Evolutionary conservation across 768 basidiomycete genomes (phyloP).

Genomic region (Auricularia auricula-judae): DNA sequence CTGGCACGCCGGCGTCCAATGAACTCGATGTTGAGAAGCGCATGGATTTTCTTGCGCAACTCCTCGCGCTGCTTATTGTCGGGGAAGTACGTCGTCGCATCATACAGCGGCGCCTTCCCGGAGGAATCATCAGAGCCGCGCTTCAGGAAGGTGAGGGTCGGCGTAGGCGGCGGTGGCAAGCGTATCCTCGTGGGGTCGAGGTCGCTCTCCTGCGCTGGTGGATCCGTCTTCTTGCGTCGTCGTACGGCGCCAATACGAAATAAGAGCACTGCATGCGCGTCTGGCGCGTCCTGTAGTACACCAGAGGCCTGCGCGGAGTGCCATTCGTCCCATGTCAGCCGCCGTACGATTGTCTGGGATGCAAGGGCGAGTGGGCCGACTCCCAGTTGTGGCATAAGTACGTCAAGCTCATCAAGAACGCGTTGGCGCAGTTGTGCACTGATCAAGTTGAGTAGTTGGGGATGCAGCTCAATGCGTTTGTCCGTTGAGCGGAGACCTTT

Average conservation of each 20-base stretch:
- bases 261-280: neutral
- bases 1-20: neutral
- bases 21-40: neutral
- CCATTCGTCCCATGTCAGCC: neutral
- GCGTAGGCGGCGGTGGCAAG: neutral
- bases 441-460: neutral
- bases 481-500: neutral
- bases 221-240: neutral
- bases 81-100: neutral
- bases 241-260: neutral
- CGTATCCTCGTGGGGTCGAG: neutral
- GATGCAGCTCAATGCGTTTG: neutral
- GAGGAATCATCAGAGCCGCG: neutral
- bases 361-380: neutral
- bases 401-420: neutral
- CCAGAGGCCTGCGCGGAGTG: neutral
- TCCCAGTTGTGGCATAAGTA: neutral
- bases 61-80: neutral
- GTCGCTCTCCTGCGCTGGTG: neutral
- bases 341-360: neutral
- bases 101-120: neutral
- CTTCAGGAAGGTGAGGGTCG: neutral
- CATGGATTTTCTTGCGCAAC: neutral
- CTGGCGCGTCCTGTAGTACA: neutral
- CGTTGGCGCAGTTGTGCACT: neutral